Conservation (phyloP, 2,329 filamentous ascomycete species). For the Penicillium sclerotiorum region DNA sequence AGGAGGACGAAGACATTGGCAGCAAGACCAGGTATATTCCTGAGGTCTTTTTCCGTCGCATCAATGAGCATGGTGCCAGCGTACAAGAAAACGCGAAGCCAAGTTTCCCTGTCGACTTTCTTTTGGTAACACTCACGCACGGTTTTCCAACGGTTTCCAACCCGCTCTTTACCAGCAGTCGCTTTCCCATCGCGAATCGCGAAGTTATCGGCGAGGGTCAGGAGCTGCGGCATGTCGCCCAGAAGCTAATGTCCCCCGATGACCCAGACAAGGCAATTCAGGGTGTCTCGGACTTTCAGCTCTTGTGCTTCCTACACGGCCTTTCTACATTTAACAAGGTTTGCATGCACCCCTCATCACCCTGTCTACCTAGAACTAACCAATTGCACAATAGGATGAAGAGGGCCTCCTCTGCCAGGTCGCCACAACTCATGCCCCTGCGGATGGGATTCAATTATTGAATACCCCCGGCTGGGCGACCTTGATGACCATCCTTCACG, state of each 20-base stretch:
- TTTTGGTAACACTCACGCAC: conserved; percentile 93
- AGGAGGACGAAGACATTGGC: conserved; percentile 74
- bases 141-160: conserved; percentile 84
- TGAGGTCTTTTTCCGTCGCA: conserved; percentile 92
- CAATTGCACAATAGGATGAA: conserved; percentile 71
- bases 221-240: conserved; percentile 69
- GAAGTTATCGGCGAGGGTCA: conserved; percentile 84
- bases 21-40: conserved; percentile 86
- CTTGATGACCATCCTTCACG: conserved; percentile 87
- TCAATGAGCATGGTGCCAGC: conserved; percentile 95
- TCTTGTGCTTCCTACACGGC: conserved; percentile 82
- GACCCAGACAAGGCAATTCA: conserved; percentile 64
- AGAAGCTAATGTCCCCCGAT: conserved; percentile 68
- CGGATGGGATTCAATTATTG: conserved; percentile 79
- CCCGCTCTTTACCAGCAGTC: conserved; percentile 70
- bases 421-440: conserved; percentile 76
- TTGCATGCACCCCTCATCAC: no score
- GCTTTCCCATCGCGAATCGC: conserved; percentile 90
- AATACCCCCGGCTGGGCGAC: conserved; percentile 93
- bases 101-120: conserved; percentile 92
- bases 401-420: conserved; percentile 82
- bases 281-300: conserved; percentile 87
- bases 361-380: no score
- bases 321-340: conserved; percentile 86
- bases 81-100: conserved; percentile 98